A percentile compares a stretch with the other conserved stretches of the same genome.
phyloP scores from a whole-genome alignment of 2,329 filamentous ascomycete species.

The Alternaria metachromatica region DNA sequence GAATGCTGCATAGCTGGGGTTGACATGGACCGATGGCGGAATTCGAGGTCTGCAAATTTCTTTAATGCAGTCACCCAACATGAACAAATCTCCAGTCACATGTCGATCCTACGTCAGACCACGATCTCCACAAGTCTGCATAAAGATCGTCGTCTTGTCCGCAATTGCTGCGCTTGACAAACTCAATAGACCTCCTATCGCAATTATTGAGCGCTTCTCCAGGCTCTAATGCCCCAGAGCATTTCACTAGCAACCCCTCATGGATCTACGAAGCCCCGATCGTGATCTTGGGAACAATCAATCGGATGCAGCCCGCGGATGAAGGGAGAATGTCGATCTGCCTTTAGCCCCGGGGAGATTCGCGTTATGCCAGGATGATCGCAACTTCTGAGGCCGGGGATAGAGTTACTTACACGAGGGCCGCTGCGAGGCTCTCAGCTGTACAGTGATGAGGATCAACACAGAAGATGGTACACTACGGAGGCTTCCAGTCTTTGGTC shows the following conservation, averaged over 20 bases:
- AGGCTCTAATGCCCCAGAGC: background rate
- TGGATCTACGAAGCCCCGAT: conserved; percentile 3
- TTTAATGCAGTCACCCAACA: background rate
- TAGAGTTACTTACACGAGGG: background rate
- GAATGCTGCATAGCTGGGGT: conserved; percentile 5
- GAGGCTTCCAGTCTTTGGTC: background rate
- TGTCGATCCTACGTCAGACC: conserved; percentile 1
- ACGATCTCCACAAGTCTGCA: background rate
- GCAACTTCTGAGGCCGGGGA: background rate
- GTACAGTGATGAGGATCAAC: background rate
- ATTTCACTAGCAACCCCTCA: background rate
- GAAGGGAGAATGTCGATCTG: conserved; percentile 10
- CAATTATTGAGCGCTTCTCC: background rate
- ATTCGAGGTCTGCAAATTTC: background rate
- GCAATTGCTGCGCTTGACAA: background rate
- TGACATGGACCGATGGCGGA: background rate
- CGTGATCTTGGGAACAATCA: background rate
- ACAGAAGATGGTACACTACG: background rate
- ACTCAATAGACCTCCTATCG: background rate
- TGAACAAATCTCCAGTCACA: background rate
- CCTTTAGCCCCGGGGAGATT: conserved; percentile 6
- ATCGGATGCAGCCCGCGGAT: background rate
- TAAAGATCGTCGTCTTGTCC: background rate
- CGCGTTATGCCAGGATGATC: conserved; percentile 3
- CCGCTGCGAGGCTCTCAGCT: background rate